Percentiles rank a stretch among this genome's conserved stretches.
phyloP scores from a whole-genome alignment of 306 rosid species.

The Phaseolus lunatus region DNA sequence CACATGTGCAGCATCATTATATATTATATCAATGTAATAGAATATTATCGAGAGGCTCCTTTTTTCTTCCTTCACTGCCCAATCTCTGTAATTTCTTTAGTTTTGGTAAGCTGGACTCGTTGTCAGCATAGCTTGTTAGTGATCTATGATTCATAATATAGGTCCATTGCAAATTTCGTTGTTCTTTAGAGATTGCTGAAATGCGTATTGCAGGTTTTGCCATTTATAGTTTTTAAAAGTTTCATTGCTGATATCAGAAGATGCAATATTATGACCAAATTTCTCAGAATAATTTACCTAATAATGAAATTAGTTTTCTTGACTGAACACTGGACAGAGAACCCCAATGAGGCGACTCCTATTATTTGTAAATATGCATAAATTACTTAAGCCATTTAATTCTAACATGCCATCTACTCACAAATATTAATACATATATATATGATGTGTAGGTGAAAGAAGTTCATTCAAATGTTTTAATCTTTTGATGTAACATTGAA shows the following conservation, averaged over 20 bases:
- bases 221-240: neutral
- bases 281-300: neutral
- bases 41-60: neutral
- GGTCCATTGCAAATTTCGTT: neutral
- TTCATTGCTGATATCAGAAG: neutral
- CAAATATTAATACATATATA: neutral
- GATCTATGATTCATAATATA: neutral
- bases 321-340: neutral
- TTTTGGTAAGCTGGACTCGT: neutral
- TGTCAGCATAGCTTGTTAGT: neutral
- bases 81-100: neutral
- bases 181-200: neutral
- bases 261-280: neutral
- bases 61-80: neutral
- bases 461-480: neutral
- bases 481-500: neutral
- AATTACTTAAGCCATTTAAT: neutral
- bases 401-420: neutral
- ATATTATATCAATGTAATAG: neutral
- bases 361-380: neutral
- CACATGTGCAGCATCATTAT: neutral
- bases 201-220: neutral
- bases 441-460: constrained; percentile 6
- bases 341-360: neutral
- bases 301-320: neutral